phyloP scores from a whole-genome alignment of 1,284 basidiomycete species.

The Phellopilus nigrolimitatus region DNA sequence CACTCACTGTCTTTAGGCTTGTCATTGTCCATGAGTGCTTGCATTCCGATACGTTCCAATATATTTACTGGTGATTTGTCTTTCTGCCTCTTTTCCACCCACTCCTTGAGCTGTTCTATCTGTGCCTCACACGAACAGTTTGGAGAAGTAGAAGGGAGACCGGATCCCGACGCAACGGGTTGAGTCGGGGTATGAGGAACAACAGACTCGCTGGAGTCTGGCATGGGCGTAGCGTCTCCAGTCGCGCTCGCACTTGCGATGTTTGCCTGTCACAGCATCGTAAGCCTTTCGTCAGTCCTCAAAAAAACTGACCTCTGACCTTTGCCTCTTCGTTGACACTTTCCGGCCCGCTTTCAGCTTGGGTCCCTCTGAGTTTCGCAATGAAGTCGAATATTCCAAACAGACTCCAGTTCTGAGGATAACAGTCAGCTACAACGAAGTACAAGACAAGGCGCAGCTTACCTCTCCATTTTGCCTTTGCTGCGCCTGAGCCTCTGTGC shows the following conservation, averaged over 20 bases:
- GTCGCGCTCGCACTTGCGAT: background rate
- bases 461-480: background rate
- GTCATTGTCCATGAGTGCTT: conserved; percentile 4
- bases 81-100: conserved; percentile 5
- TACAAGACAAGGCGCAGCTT: background rate
- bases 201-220: no score
- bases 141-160: background rate
- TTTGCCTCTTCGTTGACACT: background rate
- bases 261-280: background rate
- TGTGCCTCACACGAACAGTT: background rate
- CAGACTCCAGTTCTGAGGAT: conserved; percentile 46
- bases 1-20: conserved; percentile 29
- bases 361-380: background rate
- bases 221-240: background rate
- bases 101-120: background rate
- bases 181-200: conserved; percentile 6
- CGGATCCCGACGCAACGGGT: background rate
- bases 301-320: conserved; percentile 22
- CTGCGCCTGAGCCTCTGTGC: background rate
- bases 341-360: background rate
- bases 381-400: conserved; percentile 38
- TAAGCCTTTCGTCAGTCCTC: background rate
- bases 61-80: conserved; percentile 1
- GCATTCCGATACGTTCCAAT: conserved; percentile 6
- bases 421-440: conserved; percentile 12